Conservation (phyloP, 164 flowering plant species). For the Tetracentron sinense region DNA sequence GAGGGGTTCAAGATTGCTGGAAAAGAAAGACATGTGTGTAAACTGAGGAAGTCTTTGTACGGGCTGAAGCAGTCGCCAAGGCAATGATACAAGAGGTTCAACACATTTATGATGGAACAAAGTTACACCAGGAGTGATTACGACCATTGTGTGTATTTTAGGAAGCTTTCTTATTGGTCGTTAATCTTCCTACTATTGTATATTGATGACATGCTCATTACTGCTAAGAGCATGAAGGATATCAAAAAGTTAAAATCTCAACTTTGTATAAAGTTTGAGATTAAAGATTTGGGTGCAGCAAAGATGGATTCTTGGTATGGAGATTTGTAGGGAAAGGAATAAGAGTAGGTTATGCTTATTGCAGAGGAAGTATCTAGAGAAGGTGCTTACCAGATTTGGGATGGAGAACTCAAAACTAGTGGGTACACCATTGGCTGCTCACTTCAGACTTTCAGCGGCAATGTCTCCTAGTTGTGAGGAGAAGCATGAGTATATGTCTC, state of each 20-base stretch:
- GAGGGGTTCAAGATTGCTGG: not conserved
- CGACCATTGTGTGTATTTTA: constrained; percentile 3
- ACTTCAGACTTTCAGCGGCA: not conserved
- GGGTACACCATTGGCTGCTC: not conserved
- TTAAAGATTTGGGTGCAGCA: not conserved
- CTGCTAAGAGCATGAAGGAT: not conserved
- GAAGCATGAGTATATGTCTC: not conserved
- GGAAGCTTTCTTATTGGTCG: not conserved
- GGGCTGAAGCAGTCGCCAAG: not conserved
- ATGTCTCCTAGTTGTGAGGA: not conserved
- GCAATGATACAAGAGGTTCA: not conserved
- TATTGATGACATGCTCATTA: not conserved
- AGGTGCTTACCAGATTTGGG: not conserved
- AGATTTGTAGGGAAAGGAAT: not conserved
- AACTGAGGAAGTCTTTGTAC: not conserved
- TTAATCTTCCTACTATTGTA: not conserved
- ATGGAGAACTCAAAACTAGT: not conserved
- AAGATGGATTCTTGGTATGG: not conserved
- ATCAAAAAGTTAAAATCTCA: not conserved
- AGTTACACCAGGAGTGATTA: not conserved
- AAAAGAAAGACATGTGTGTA: not conserved
- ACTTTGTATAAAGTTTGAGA: not conserved
- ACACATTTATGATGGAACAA: not conserved
- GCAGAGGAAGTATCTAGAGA: not conserved
- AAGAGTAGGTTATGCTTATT: not conserved